Conservation (phyloP, 768 basidiomycete genomes). For the Boletellus emodensis region DNA sequence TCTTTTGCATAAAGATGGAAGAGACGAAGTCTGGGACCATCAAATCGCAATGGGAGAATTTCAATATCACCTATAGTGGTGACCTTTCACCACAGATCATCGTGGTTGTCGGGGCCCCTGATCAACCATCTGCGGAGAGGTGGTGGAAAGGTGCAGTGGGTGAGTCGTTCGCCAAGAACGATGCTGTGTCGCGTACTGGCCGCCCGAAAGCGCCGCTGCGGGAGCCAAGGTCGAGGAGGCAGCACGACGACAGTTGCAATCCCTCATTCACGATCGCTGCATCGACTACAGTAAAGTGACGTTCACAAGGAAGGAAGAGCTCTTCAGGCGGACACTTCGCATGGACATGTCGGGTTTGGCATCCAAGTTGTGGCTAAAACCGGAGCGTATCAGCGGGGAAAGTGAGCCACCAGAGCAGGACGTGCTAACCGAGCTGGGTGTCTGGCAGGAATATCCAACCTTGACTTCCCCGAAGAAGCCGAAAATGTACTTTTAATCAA, state of each 20-base stretch:
- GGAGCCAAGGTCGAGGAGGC: not conserved
- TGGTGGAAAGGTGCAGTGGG: slow-evolving; percentile 19
- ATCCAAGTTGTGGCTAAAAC: slow-evolving; percentile 6
- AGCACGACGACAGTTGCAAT: slow-evolving; percentile 5
- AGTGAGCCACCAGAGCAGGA: slow-evolving; percentile 8
- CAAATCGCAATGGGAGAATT: slow-evolving; percentile 27
- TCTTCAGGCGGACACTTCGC: slow-evolving; percentile 11
- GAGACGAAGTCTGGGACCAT: not conserved
- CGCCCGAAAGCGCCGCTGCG: not conserved
- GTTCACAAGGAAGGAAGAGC: slow-evolving; percentile 2
- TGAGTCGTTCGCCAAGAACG: slow-evolving; percentile 1
- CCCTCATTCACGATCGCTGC: slow-evolving; percentile 20
- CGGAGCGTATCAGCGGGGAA: slow-evolving; percentile 1
- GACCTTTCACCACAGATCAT: slow-evolving; percentile 26
- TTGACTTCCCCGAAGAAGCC: not conserved
- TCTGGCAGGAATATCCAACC: slow-evolving; percentile 11
- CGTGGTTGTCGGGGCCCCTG: slow-evolving; percentile 17
- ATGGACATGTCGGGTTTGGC: slow-evolving; percentile 14
- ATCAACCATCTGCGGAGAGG: slow-evolving; percentile 13
- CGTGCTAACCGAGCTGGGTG: slow-evolving; percentile 16
- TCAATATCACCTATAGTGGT: slow-evolving; percentile 24
- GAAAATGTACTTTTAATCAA: not conserved
- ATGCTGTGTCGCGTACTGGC: slow-evolving; percentile 10
- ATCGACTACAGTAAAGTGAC: slow-evolving; percentile 18
- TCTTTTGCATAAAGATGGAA: slow-evolving; percentile 20